Evolutionary conservation across 2,329 filamentous ascomycete genomes (phyloP).

Genomic region (Cladosporium sp.): DNA sequence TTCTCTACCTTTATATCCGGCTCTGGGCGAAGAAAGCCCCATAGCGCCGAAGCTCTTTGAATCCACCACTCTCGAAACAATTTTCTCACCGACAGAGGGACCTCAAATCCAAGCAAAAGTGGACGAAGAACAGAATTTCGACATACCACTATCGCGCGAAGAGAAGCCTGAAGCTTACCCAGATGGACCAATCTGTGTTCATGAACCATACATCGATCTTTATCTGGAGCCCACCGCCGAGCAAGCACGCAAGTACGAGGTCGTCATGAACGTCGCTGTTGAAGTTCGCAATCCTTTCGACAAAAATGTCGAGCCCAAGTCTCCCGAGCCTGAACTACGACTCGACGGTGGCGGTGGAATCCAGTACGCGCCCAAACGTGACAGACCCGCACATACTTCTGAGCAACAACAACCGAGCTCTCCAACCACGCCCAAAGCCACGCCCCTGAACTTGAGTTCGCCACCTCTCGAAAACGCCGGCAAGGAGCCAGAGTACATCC

Average conservation of each 20-base stretch:
- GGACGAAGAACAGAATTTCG: slow-evolving; percentile 49
- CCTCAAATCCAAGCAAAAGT: slow-evolving; percentile 36
- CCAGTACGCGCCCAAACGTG: slow-evolving; percentile 26
- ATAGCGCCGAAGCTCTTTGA: background rate
- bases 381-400: slow-evolving; percentile 2
- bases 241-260: slow-evolving; percentile 72
- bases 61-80: slow-evolving; percentile 24
- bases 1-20: slow-evolving; percentile 52
- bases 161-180: slow-evolving; percentile 78
- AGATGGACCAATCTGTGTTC: slow-evolving; percentile 76
- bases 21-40: slow-evolving; percentile 24
- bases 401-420: slow-evolving; percentile 29
- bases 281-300: slow-evolving; percentile 75
- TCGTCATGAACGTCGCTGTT: slow-evolving; percentile 79
- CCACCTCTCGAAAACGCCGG: slow-evolving; percentile 24
- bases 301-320: slow-evolving; percentile 17
- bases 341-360: slow-evolving; percentile 30
- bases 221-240: slow-evolving; percentile 77
- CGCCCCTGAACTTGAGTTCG: slow-evolving; percentile 37
- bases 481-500: slow-evolving; percentile 72
- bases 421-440: slow-evolving; percentile 51
- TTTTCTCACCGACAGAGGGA: slow-evolving; percentile 25
- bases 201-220: slow-evolving; percentile 71
- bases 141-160: slow-evolving; percentile 56
- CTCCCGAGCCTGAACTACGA: slow-evolving; percentile 30